A percentile compares a stretch with the other conserved stretches of the same genome.
Evolutionary conservation across 495 filamentous ascomycete genomes (phyloP).

Genomic region (Talaromyces nanjingensis): DNA sequence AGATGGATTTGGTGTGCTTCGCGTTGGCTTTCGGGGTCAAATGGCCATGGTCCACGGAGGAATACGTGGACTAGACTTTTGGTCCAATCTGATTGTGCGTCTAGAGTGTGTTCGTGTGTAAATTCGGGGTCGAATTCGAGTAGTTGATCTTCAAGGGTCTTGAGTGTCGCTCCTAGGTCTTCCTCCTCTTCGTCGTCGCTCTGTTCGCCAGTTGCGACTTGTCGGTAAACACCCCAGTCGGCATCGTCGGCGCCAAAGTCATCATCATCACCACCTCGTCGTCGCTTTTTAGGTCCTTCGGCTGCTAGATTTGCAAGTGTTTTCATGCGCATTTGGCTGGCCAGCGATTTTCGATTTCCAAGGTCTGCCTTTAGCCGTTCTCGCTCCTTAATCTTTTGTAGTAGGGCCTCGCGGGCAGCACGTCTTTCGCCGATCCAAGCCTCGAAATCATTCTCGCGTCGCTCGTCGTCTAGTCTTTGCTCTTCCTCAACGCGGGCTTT

Average conservation of each 20-base stretch:
- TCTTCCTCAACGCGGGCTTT: slow-evolving; percentile 76
- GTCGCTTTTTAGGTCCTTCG: slow-evolving; percentile 78
- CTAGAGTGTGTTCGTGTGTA: slow-evolving; percentile 81
- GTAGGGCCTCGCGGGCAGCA: slow-evolving; percentile 59
- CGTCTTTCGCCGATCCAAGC: slow-evolving; percentile 80
- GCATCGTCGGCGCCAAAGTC: slow-evolving; percentile 95
- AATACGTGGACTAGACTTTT: slow-evolving; percentile 87
- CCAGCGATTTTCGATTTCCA: slow-evolving; percentile 91
- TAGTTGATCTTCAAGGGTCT: slow-evolving; percentile 72
- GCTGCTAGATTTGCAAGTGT: slow-evolving; percentile 93
- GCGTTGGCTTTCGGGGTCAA: slow-evolving; percentile 69
- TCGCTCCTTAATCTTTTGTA: slow-evolving; percentile 86
- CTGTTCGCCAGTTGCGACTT: slow-evolving; percentile 69
- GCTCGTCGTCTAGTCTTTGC: slow-evolving; percentile 73
- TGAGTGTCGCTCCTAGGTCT: slow-evolving; percentile 66
- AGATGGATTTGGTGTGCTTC: slow-evolving; percentile 87
- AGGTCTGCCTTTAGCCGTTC: slow-evolving; percentile 87
- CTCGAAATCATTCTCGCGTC: slow-evolving; percentile 74
- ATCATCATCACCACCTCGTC: slow-evolving; percentile 75
- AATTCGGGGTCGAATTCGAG: slow-evolving; percentile 82
- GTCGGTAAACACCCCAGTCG: slow-evolving; percentile 94
- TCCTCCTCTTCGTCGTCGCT: slow-evolving; percentile 82
- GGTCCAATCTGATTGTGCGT: slow-evolving; percentile 90
- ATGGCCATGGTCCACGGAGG: slow-evolving; percentile 76
- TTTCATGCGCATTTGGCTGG: slow-evolving; percentile 96